Evolutionary conservation across 345 rosid species (phyloP).

Genomic region (Brassica cretica): DNA sequence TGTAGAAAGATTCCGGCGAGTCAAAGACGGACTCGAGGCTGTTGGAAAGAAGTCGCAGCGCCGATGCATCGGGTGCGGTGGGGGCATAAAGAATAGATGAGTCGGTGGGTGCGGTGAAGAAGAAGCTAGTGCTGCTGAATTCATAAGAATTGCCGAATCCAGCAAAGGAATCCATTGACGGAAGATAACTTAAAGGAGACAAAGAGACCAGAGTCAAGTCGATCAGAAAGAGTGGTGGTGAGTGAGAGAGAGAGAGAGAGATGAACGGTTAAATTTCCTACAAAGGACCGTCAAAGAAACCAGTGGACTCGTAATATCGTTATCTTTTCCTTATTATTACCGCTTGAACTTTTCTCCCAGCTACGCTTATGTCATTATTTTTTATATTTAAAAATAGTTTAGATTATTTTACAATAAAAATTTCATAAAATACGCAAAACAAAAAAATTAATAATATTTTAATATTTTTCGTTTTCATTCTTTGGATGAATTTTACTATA

Average conservation of each 20-base stretch:
- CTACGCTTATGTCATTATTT: too few relatives aligned
- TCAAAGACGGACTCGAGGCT: background rate
- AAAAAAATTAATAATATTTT: too few relatives aligned
- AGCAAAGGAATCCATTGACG: background rate
- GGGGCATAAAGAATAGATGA: background rate
- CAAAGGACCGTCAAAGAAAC: background rate
- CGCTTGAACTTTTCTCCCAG: too few relatives aligned
- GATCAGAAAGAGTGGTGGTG: background rate
- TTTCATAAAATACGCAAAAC: too few relatives aligned
- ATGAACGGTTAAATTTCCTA: background rate
- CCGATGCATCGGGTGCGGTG: background rate
- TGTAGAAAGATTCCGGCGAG: background rate
- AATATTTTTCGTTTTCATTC: too few relatives aligned
- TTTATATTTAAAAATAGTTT: too few relatives aligned
- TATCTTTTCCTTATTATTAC: too few relatives aligned
- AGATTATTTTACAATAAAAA: too few relatives aligned
- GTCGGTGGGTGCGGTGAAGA: background rate
- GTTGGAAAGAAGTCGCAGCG: background rate
- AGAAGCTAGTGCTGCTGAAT: background rate
- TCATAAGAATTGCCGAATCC: background rate
- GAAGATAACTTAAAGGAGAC: background rate
- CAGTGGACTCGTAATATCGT: background rate
- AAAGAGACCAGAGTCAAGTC: background rate
- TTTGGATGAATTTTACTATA: too few relatives aligned
- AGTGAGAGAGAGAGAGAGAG: background rate